Evolutionary conservation across 768 basidiomycete species (phyloP).

Genomic region (Rhizopogon rudus): DNA sequence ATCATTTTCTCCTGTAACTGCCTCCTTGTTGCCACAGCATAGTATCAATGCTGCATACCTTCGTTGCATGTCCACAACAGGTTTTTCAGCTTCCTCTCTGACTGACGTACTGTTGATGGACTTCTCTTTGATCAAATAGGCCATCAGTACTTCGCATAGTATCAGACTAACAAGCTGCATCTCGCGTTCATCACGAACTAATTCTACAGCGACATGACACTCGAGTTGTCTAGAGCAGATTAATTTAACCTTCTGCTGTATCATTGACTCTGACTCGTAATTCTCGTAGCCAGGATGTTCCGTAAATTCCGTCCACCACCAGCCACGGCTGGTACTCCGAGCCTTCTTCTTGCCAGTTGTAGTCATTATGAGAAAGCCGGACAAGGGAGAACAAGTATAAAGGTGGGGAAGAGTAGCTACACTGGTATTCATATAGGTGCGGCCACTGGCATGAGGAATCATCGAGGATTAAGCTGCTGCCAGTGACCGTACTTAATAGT

Average conservation of each 20-base stretch:
- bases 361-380: too few relatives aligned
- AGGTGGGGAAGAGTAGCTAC: too few relatives aligned
- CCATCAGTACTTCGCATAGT: conserved; percentile 54
- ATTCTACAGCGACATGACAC: too few relatives aligned
- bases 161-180: conserved; percentile 45
- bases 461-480: too few relatives aligned
- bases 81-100: conserved; percentile 33
- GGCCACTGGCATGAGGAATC: too few relatives aligned
- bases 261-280: too few relatives aligned
- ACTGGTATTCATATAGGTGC: too few relatives aligned
- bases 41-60: conserved; percentile 50
- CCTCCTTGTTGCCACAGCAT: conserved; percentile 32
- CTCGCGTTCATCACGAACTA: too few relatives aligned
- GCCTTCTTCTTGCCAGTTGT: neutral
- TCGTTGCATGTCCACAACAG: conserved; percentile 44
- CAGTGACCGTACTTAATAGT: too few relatives aligned
- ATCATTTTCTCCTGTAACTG: conserved; percentile 38
- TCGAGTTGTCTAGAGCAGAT: too few relatives aligned
- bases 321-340: neutral
- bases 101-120: conserved; percentile 13
- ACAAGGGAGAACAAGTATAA: too few relatives aligned
- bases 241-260: too few relatives aligned
- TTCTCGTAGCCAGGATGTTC: neutral
- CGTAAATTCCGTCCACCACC: neutral
- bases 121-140: conserved; percentile 39